Base-by-base conservation (phyloP, 2,329 filamentous ascomycete genomes). In the Didymella pinodella region DNA sequence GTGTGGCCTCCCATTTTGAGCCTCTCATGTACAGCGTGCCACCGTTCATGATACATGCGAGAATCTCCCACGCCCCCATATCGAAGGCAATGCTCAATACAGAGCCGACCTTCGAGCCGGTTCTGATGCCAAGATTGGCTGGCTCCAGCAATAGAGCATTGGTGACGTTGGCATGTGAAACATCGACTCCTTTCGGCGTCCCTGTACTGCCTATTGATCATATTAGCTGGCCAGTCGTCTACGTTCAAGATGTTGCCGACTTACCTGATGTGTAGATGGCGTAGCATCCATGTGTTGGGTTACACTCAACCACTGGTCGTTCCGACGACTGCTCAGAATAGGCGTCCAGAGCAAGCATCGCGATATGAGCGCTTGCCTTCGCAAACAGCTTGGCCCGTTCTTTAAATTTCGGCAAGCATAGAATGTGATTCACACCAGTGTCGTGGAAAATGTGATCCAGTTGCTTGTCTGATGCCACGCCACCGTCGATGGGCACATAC, bases 11-110 rank as follows among this genome's bases (percentile, higher is more conserved):
- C 84, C 84, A 86, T 45, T 78, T 71, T 2, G 81, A 79, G 2
- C 81, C 83, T 44, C 85, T 77, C 41, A 86, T 75, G 45, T 84
- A 76, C 44, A 87, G 74, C 3, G 84, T 86, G 5, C 85, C 85
- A 20, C 85, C 85, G 47, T 86, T 87, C 73, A 84, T 84, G 25
- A 87, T 72, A 50, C 81, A 83, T 0, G 79, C 81, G 8, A 87
- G 79, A n/a, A 87, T 83, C 62, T 87, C 85, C 85, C 85, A 87
- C 12, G 85, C 84, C 22, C 85, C 83, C 84, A 87, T 87, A 62
- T 87, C 85, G 61, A 87, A 88, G 43, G 83, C 83, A 44, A 88
- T 81, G 60, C 84, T 86, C 40, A 87, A 76, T 7, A 86, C 77
- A 54, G 85, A 84, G 2, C 82, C 84, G 7, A 87, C 85, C 12